Percentiles rank a stretch among this genome's conserved stretches.
Evolutionary conservation across 495 filamentous ascomycete species (phyloP).

Genomic region (Tuber borchii): DNA sequence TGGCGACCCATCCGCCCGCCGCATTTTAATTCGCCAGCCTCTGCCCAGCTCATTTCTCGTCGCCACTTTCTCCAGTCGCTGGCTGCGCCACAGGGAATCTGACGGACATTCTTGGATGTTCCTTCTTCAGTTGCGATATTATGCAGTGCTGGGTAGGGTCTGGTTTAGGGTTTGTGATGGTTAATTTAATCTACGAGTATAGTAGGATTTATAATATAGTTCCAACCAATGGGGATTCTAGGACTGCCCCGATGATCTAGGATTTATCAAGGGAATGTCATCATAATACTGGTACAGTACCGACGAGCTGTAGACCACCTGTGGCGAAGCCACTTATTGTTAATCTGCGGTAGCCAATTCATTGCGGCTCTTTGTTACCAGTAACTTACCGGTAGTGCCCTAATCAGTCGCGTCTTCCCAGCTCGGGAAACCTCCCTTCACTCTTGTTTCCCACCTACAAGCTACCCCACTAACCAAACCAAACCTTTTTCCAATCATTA

Average conservation of each 20-base stretch:
- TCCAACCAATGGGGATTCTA: not conserved
- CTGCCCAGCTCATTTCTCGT: not conserved
- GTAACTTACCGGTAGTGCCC: not conserved
- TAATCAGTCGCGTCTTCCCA: not conserved
- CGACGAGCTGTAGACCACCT: not conserved
- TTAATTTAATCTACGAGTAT: no score
- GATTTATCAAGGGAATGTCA: not conserved
- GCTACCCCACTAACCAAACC: not conserved
- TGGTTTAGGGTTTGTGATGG: not conserved
- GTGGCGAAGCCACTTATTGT: not conserved
- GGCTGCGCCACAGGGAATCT: not conserved
- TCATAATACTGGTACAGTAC: no score
- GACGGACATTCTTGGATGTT: not conserved
- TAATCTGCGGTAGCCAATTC: not conserved
- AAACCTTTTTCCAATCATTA: not conserved
- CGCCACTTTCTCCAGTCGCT: not conserved
- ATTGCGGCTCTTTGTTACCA: conserved; percentile 2
- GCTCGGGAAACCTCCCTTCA: not conserved
- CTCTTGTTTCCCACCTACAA: not conserved
- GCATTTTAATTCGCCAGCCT: not conserved
- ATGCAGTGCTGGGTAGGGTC: not conserved
- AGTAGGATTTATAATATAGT: not conserved
- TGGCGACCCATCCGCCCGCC: not conserved
- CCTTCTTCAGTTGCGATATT: not conserved
- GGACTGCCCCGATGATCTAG: not conserved